Evolutionary conservation across 495 filamentous ascomycete genomes (phyloP).

Genomic region (Hypoxylon fuscum): DNA sequence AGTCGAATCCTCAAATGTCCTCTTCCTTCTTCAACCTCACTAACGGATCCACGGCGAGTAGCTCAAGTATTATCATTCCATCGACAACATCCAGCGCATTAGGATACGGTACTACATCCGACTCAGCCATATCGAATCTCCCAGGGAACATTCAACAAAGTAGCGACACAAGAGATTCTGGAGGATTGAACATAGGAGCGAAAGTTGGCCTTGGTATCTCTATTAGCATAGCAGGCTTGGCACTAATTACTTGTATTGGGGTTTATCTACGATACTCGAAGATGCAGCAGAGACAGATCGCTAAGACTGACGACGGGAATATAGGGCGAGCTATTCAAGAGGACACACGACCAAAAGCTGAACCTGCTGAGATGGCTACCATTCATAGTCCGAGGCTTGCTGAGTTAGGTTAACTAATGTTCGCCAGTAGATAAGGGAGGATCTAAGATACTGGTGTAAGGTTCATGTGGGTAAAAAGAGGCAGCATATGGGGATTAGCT

Average conservation of each 20-base stretch:
- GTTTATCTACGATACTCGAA: background rate
- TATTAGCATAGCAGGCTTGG: background rate
- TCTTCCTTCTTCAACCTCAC: conserved; percentile 18
- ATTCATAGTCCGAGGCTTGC: no score
- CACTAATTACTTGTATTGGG: background rate
- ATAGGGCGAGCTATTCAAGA: no score
- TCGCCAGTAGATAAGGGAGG: no score
- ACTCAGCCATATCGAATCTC: background rate
- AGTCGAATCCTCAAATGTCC: background rate
- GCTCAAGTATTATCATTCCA: background rate
- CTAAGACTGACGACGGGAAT: no score
- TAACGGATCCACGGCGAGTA: background rate
- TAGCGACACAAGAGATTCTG: background rate
- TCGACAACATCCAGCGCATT: background rate
- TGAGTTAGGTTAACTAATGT: no score
- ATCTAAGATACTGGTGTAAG: no score
- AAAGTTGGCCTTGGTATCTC: background rate
- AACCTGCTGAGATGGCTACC: no score
- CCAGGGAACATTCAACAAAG: background rate
- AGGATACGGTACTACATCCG: background rate
- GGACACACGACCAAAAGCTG: no score
- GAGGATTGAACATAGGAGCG: background rate
- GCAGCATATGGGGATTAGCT: no score
- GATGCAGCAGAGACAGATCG: background rate
- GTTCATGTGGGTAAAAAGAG: no score